Conservation (phyloP, 2,329 filamentous ascomycete species). For the Apiospora arundinis region DNA sequence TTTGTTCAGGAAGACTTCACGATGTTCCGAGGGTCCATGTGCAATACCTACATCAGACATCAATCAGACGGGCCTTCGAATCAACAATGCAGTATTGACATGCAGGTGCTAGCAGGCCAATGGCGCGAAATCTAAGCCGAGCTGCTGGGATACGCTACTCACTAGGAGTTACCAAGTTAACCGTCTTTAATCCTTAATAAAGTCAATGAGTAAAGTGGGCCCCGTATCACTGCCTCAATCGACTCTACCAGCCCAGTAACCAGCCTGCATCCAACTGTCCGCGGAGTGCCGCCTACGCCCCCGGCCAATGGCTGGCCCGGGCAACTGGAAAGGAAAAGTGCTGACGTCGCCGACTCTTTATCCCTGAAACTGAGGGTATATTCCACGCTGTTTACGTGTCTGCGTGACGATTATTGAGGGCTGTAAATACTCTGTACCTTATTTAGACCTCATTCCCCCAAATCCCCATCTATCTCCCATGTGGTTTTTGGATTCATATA, state of each 20-base stretch:
- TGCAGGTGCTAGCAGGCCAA: not conserved
- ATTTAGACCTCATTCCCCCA: not conserved
- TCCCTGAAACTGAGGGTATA: not conserved
- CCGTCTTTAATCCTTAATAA: no score
- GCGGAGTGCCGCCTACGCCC: not conserved
- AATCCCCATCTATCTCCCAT: not conserved
- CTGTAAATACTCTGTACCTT: not conserved
- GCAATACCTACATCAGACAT: no score
- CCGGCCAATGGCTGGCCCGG: not conserved
- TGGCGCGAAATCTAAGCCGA: not conserved
- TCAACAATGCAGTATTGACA: no score
- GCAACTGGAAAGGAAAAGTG: not conserved
- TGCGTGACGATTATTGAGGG: not conserved
- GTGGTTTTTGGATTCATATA: not conserved
- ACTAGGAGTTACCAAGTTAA: no score
- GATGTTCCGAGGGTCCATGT: no score
- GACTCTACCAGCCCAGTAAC: not conserved
- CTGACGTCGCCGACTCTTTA: conserved; percentile 1
- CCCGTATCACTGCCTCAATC: not conserved
- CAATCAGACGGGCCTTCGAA: no score
- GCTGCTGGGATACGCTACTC: not conserved
- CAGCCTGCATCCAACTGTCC: not conserved
- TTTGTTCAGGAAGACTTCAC: no score
- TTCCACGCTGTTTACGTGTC: not conserved
- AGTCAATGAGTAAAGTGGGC: conserved; percentile 3